Evolutionary conservation across 257 asterid species (phyloP).

Genomic region (Penstemon newberryi): DNA sequence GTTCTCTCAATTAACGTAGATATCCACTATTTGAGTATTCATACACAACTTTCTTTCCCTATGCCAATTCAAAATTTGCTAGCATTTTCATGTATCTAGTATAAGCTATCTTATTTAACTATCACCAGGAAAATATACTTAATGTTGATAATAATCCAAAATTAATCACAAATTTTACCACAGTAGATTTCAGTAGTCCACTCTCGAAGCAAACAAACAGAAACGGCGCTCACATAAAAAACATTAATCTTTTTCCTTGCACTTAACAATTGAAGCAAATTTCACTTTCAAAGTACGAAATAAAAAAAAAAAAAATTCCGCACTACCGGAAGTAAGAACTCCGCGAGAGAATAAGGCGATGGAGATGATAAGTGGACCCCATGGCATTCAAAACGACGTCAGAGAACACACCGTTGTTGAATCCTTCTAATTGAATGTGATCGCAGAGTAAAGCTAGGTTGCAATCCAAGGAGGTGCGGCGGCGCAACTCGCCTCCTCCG

Average conservation of each 20-base stretch:
- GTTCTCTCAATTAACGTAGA: not conserved
- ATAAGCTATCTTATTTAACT: too few species aligned
- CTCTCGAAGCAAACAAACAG: too few species aligned
- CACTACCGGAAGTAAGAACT: constrained; percentile 86
- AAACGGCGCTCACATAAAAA: too few species aligned
- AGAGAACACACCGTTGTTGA: constrained; percentile 76
- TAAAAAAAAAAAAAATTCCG: not conserved
- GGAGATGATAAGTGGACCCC: constrained; percentile 82
- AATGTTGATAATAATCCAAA: too few species aligned
- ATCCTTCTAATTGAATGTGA: constrained; percentile 90
- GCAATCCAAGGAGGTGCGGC: constrained; percentile 57
- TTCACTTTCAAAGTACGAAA: too few species aligned
- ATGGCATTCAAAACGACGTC: constrained; percentile 83
- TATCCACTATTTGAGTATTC: not conserved
- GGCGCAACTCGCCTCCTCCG: constrained; percentile 45
- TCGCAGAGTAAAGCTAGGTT: constrained; percentile 90
- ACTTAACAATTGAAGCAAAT: too few species aligned
- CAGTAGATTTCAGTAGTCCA: too few species aligned
- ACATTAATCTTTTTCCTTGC: too few species aligned
- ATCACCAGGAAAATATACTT: too few species aligned
- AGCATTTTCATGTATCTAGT: too few species aligned
- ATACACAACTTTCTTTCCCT: not conserved
- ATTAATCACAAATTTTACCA: too few species aligned
- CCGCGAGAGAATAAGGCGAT: constrained; percentile 90
- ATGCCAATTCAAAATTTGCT: not conserved